Evolutionary conservation across 768 basidiomycete genomes (phyloP).

Genomic region (Panus rudis): DNA sequence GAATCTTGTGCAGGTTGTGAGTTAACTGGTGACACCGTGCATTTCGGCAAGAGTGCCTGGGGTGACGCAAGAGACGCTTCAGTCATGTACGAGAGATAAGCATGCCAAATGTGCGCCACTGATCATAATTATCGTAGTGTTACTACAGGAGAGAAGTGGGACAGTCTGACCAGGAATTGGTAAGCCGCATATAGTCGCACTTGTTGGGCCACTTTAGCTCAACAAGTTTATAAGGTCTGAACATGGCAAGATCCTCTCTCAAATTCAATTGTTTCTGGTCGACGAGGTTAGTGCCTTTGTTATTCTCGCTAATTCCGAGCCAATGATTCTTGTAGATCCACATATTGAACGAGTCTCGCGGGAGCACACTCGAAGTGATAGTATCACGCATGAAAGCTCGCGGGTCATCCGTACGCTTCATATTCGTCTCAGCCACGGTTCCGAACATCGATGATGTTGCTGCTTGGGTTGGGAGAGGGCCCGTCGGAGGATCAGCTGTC

Average conservation of each 20-base stretch:
- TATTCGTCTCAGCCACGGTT: slow-evolving; percentile 89
- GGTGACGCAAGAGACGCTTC: slow-evolving; percentile 68
- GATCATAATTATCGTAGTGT: slow-evolving; percentile 8
- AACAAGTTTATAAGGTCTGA: slow-evolving; percentile 41
- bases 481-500: slow-evolving; percentile 40
- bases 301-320: neutral
- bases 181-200: too few species aligned
- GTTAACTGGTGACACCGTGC: slow-evolving; percentile 85
- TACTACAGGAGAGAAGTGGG: slow-evolving; percentile 83
- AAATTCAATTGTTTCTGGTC: slow-evolving; percentile 78
- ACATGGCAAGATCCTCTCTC: slow-evolving; percentile 59
- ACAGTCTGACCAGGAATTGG: slow-evolving; percentile 88
- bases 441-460: slow-evolving; percentile 92
- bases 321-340: slow-evolving; percentile 58
- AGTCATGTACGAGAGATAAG: slow-evolving; percentile 78
- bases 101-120: too few species aligned
- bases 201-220: neutral
- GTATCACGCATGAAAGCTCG: slow-evolving; percentile 85
- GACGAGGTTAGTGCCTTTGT: slow-evolving; percentile 57
- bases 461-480: slow-evolving; percentile 64
- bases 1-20: slow-evolving; percentile 56
- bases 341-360: slow-evolving; percentile 83
- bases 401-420: slow-evolving; percentile 65
- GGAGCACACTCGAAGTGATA: slow-evolving; percentile 92
- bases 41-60: slow-evolving; percentile 58